Evolutionary conservation across 768 basidiomycete genomes (phyloP).

Genomic region (Hebeloma cylindrosporum): DNA sequence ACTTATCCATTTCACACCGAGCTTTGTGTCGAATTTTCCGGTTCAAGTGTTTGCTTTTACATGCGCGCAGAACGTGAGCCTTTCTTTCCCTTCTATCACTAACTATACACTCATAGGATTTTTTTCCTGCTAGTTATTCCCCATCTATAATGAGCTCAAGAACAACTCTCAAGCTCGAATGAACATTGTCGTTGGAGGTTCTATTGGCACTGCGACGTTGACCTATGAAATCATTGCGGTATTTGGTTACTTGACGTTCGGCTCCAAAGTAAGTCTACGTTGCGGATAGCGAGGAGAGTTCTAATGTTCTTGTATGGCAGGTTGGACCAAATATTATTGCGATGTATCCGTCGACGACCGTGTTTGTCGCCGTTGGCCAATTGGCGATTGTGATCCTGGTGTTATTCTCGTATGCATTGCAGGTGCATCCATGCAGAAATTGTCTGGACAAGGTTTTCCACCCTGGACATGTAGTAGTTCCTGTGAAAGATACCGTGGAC

Average conservation of each 20-base stretch:
- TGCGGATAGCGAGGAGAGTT: slow-evolving; percentile 1
- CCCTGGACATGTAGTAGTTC: slow-evolving; percentile 30
- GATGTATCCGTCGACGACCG: slow-evolving; percentile 88
- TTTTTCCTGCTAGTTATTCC: slow-evolving; percentile 65
- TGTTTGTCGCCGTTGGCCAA: slow-evolving; percentile 92
- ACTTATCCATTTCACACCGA: slow-evolving; percentile 71
- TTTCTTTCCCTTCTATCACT: slow-evolving; percentile 3
- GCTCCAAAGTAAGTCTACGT: slow-evolving; percentile 59
- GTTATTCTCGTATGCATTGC: slow-evolving; percentile 90
- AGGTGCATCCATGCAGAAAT: slow-evolving; percentile 91
- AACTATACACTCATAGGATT: slow-evolving; percentile 7
- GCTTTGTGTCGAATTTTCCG: slow-evolving; percentile 83
- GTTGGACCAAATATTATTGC: slow-evolving; percentile 93
- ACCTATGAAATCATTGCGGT: slow-evolving; percentile 88
- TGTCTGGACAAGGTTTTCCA: slow-evolving; percentile 90
- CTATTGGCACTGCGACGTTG: slow-evolving; percentile 81
- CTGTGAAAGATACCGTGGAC: slow-evolving; percentile 33
- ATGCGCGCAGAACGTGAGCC: slow-evolving; percentile 85
- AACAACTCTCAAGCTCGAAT: slow-evolving; percentile 79
- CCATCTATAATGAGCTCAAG: slow-evolving; percentile 89
- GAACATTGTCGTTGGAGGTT: slow-evolving; percentile 83
- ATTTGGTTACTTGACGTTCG: slow-evolving; percentile 93
- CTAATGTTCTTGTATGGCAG: slow-evolving; percentile 32
- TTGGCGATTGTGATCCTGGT: slow-evolving; percentile 90
- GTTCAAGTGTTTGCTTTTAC: slow-evolving; percentile 94